These are phyloP conservation scores for Selaginella tamariscina DNA, from an alignment of 75 land plant genomes.

Conservation along the genomic window DNA sequence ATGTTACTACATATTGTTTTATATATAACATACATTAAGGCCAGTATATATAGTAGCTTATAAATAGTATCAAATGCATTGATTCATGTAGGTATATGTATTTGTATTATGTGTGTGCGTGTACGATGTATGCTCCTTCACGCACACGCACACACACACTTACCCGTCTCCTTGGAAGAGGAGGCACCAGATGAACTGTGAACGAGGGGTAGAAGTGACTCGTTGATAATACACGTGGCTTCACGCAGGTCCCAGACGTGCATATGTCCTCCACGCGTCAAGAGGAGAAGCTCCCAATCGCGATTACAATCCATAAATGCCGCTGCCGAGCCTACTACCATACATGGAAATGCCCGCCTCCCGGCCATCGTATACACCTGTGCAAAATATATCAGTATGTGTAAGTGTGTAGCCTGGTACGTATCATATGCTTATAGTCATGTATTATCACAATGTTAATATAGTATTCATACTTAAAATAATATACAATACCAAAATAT, in stretches of 20 bases:
- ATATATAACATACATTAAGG: too few relatives aligned
- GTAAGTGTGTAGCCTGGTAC: too few relatives aligned
- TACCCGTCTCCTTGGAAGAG: conserved; percentile 10
- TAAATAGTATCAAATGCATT: too few relatives aligned
- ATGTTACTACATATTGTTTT: too few relatives aligned
- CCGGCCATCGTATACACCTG: conserved; percentile 96
- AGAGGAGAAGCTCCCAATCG: conserved; percentile 62
- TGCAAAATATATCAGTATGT: not conserved
- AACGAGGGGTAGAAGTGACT: conserved; percentile 49
- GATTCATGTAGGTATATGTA: too few relatives aligned
- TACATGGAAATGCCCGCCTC: conserved; percentile 75
- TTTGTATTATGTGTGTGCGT: too few relatives aligned
- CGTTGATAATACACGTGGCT: conserved; percentile 54
- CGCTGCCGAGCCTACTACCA: conserved; percentile 88
- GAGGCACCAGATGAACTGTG: conserved; percentile 26
- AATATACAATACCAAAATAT: too few relatives aligned
- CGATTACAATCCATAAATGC: conserved; percentile 85
- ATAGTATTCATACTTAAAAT: conserved; percentile 6
- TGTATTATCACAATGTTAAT: not conserved
- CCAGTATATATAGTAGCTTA: too few relatives aligned
- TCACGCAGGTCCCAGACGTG: conserved; percentile 82
- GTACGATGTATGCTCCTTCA: too few relatives aligned
- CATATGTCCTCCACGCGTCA: conserved; percentile 61
- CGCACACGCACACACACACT: too few relatives aligned
- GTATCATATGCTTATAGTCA: too few relatives aligned